Percentiles rank a stretch among this genome's conserved stretches.
Conservation (phyloP, 345 rosid species). For the Eucalyptus polybractea region DNA sequence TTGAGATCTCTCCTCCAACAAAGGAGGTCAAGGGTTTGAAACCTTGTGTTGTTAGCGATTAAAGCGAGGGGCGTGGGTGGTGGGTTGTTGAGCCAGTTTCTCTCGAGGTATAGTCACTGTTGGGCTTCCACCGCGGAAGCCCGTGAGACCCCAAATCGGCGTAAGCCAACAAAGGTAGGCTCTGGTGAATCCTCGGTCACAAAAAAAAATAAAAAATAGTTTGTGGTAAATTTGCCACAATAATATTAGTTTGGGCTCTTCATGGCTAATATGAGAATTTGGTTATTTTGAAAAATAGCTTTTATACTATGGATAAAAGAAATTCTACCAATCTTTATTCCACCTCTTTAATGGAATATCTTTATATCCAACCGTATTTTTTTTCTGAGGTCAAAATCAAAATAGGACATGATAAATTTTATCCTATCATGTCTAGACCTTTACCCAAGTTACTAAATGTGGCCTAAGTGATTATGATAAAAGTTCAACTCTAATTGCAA, state of each 20-base stretch:
- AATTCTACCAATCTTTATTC: not conserved
- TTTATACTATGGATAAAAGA: not conserved
- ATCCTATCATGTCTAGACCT: fast-evolving
- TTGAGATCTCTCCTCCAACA: no score
- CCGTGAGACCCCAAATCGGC: no score
- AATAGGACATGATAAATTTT: not conserved
- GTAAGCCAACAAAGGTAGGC: no score
- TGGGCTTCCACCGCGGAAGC: no score
- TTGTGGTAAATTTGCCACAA: not conserved
- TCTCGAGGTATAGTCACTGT: no score
- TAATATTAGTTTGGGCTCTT: no score
- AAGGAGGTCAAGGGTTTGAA: no score
- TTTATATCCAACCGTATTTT: not conserved
- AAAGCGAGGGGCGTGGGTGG: no score
- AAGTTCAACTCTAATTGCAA: not conserved
- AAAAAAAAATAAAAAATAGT: not conserved
- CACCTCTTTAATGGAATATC: not conserved
- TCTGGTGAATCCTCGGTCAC: no score
- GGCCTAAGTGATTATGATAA: not conserved
- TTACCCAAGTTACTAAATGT: not conserved
- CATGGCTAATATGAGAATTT: not conserved
- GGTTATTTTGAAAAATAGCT: not conserved
- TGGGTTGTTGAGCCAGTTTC: no score
- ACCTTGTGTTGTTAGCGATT: no score
- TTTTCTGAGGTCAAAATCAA: not conserved